Evolutionary conservation across 2,329 filamentous ascomycete genomes (phyloP).

Genomic region (Penicillium polonicum): DNA sequence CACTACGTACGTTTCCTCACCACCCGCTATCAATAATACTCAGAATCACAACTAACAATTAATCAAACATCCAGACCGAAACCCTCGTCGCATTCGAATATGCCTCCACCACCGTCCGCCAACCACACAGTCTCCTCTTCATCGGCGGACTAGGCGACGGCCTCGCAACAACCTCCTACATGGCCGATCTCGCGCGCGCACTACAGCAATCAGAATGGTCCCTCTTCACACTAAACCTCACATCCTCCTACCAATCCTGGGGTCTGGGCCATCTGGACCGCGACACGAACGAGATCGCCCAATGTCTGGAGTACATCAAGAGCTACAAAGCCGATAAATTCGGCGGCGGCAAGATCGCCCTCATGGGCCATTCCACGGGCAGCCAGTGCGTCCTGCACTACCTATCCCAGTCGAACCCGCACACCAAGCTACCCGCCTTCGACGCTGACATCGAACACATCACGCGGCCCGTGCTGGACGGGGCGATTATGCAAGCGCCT

Average conservation of each 20-base stretch:
- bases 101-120: constrained; percentile 25
- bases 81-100: constrained; percentile 46
- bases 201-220: constrained; percentile 53
- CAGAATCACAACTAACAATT: constrained; percentile 12
- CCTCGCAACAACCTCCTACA: constrained; percentile 55
- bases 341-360: constrained; percentile 52
- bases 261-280: constrained; percentile 52
- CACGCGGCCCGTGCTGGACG: constrained; percentile 60
- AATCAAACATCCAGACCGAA: constrained; percentile 22
- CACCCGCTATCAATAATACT: not conserved
- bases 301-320: constrained; percentile 53
- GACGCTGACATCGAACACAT: constrained; percentile 33
- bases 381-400: constrained; percentile 69
- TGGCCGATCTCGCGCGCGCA: constrained; percentile 48
- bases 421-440: constrained; percentile 31
- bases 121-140: constrained; percentile 55
- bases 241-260: constrained; percentile 56
- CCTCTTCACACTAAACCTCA: constrained; percentile 53
- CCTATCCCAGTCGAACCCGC: constrained; percentile 47
- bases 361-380: constrained; percentile 69
- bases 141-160: constrained; percentile 60
- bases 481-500: constrained; percentile 75
- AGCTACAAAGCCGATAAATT: constrained; percentile 33
- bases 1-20: constrained; percentile 34
- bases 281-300: constrained; percentile 55